Evolutionary conservation across 352 stramenopile species (phyloP), one percentile per base, ranked within the genome.

Genomic region (Hyaloperonospora brassicae): DNA sequence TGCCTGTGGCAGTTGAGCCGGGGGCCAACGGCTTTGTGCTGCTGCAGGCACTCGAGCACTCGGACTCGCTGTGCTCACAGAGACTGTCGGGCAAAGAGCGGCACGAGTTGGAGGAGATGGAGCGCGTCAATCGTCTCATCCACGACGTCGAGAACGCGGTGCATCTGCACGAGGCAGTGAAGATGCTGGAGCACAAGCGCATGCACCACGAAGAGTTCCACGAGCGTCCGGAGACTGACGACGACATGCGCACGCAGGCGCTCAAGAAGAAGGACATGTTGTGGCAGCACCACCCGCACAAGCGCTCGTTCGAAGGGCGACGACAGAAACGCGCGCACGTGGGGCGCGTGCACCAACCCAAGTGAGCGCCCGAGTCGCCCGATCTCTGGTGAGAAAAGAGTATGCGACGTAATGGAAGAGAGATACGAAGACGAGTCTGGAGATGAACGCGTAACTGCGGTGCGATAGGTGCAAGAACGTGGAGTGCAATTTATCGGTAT

Each of bases 51-150:
- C 80, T 84, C 41, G 75, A 84, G 39, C 68, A 83, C 59, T 36
- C 65, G 23, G 70, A 83, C 62, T 72, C 68, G 57, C 72, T 71
- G 30, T 66, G 39, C 30, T 68, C 68, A 8, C 50, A 54, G 53
- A 47, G 68, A 24, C 64, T 89, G 42, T 71, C 79, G 13, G 41
- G 64, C 23, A 73, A 62, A 14, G 79, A 89, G 53, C 76, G 70
- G 40, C 66, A 79, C 41, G 72, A 84, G 17, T 52, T 89, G 3
- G 66, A 82, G 46, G 76, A 89, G 57, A 89, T 89, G 79, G 75
- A 89, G 40, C 75, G 73, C 45, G 65, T 87, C 45, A 89, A 89
- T 53, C 25, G 65, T 40, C 73, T 89, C 30, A 86, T 89, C 59
- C 64, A 78, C 35, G 74, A 87, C 45, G 69, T 89, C 22, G 79